Base-by-base conservation (phyloP, 2,329 filamentous ascomycete genomes). In the Neonectria sp. region DNA sequence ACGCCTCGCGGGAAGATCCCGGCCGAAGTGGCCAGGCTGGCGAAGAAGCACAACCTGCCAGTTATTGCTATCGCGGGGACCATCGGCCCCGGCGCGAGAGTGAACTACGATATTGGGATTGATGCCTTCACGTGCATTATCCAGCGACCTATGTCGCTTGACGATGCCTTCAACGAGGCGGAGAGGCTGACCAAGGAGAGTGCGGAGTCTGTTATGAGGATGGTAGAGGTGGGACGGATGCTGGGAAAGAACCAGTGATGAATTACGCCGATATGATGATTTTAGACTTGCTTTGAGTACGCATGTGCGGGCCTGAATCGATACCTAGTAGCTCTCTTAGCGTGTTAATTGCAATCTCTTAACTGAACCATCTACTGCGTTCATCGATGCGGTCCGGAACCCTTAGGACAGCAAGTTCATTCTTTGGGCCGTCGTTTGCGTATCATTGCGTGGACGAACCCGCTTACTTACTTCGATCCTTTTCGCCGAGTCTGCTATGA, bases 1-100 rank as follows among this genome's bases (percentile, higher is more conserved):
- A 86, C 85, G 0, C 82, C 85, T 0, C 77, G 80, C 49, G 86
- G 86, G 2, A 88, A 88, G 72, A 86, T 88, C 68, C 86, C 86
- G 9, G 85, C 82, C 3, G 86, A 88, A 72, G 81, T 88, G 29
- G 86, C 85, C 11, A 77, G 80, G 59, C 80, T 84, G 11, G 86
- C 86, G 3, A 84, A 83, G 71, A 76, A 77, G 58, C 80, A 80
- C 66, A 80, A 81, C 5, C 78, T 85, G 3, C 84, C 85, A 0
- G 86, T 88, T 2, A 76, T 82, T 46, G 80, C 79, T 13, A 77
- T 82, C 55, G 80, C 79, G 3, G 80, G 80, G 3, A 82, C 79
- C 8, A 80, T 82, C 55, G 80, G 80, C 4, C 71, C 68, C 1
- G 78, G 78, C 0, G 78, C 78, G 7, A 64, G 78, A 45, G 75